These are phyloP conservation scores for Talaromyces verruculosus DNA, from an alignment of 2,329 filamentous ascomycete species.

Conservation along the genomic window DNA sequence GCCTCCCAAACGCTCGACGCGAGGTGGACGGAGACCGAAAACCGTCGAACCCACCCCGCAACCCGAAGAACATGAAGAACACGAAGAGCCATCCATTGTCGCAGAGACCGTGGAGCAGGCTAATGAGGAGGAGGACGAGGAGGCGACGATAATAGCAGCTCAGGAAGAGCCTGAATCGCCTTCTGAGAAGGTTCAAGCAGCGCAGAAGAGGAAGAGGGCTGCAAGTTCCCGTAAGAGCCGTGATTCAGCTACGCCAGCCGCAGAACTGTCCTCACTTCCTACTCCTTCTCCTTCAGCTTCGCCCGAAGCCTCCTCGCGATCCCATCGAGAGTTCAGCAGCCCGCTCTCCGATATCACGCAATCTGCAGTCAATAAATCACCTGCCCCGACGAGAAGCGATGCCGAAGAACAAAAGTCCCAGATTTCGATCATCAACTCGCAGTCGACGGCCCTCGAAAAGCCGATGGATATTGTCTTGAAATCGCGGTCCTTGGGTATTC, in stretches of 20 bases:
- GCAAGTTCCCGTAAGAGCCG: conserved; percentile 42
- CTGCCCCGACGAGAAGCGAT: conserved; percentile 36
- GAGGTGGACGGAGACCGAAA: conserved; percentile 15
- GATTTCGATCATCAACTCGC: conserved; percentile 66
- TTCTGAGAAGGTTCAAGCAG: conserved; percentile 54
- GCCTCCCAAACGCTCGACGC: conserved; percentile 16
- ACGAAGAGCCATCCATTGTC: conserved; percentile 60
- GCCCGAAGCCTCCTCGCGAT: conserved; percentile 53
- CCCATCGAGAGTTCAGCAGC: conserved; percentile 20
- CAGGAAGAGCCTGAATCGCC: conserved; percentile 55
- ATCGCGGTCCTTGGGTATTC: conserved; percentile 68
- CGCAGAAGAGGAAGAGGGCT: conserved; percentile 69
- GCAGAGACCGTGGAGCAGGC: conserved; percentile 40
- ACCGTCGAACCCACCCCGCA: conserved; percentile 13
- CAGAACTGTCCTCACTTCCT: conserved; percentile 45
- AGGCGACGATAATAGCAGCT: conserved; percentile 34
- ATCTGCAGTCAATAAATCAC: conserved; percentile 63
- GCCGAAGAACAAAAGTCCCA: conserved; percentile 48
- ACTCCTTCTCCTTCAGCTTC: conserved; percentile 57
- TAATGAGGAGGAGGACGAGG: conserved; percentile 28
- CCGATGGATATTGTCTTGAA: conserved; percentile 94
- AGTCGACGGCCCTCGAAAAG: conserved; percentile 76
- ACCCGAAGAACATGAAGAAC: conserved; percentile 31
- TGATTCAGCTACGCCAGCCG: conserved; percentile 42
- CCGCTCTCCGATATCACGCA: conserved; percentile 74